Evolutionary conservation across 2,329 filamentous ascomycete species (phyloP).

Genomic region (Aureobasidium sp.): DNA sequence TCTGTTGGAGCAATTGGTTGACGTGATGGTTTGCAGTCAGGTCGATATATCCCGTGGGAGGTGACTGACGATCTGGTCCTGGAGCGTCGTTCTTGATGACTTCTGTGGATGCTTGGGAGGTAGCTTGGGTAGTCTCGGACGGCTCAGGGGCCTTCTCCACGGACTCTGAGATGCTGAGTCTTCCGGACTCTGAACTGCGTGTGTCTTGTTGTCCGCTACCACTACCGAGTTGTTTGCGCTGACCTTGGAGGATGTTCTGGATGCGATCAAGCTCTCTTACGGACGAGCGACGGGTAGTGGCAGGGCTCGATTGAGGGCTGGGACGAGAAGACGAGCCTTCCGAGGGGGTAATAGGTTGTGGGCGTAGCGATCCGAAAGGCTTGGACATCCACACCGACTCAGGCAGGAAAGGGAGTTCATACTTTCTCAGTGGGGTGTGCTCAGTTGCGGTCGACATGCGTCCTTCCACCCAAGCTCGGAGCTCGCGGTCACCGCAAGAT

Average conservation of each 20-base stretch:
- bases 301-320: background rate
- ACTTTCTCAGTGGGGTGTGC: background rate
- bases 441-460: background rate
- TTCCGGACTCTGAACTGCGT: background rate
- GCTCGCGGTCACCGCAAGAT: background rate
- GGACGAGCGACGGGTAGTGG: background rate
- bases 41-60: background rate
- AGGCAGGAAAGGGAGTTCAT: background rate
- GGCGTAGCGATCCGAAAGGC: background rate
- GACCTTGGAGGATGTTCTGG: background rate
- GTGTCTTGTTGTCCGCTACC: background rate
- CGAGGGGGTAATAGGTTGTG: background rate
- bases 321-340: background rate
- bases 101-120: background rate
- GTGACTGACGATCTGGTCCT: too few relatives aligned
- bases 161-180: background rate
- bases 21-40: background rate
- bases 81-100: background rate
- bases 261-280: background rate
- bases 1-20: background rate
- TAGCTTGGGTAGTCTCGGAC: background rate
- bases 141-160: background rate
- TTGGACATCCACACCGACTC: background rate
- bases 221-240: background rate
- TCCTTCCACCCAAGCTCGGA: background rate